A percentile compares a stretch with the other conserved stretches of the same genome.
Evolutionary conservation across 1,284 basidiomycete species (phyloP).

Genomic region (Kalmanozyma brasiliensis): DNA sequence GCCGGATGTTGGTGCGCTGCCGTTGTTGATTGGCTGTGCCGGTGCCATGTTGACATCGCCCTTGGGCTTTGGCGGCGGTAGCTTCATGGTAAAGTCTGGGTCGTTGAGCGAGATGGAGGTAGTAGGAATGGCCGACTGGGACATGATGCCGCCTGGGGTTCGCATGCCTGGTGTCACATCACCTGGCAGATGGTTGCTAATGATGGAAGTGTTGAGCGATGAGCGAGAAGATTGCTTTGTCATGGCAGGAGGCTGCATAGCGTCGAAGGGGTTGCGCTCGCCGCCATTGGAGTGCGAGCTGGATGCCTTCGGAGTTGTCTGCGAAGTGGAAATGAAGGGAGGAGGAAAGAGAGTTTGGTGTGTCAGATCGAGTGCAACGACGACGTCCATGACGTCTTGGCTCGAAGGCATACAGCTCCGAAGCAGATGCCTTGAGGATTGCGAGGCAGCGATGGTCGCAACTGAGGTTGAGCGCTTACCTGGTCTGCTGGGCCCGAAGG

Average conservation of each 20-base stretch:
- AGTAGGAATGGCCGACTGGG: conserved; percentile 58
- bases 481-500: conserved; percentile 59
- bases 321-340: conserved; percentile 5
- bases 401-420: conserved; percentile 2
- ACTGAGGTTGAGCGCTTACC: too few relatives aligned
- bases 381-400: neutral
- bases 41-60: conserved; percentile 15
- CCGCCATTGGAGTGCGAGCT: conserved; percentile 49
- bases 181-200: conserved; percentile 26
- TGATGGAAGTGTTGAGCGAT: conserved; percentile 44
- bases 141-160: conserved; percentile 59
- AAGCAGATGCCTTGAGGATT: too few relatives aligned
- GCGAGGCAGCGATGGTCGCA: too few relatives aligned
- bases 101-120: conserved; percentile 55
- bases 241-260: conserved; percentile 41
- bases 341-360: neutral
- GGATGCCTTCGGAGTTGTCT: conserved; percentile 58
- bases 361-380: conserved; percentile 3
- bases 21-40: neutral
- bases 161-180: conserved; percentile 55
- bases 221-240: conserved; percentile 37
- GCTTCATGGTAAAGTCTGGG: conserved; percentile 66
- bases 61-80: conserved; percentile 59
- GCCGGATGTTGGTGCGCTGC: conserved; percentile 9
- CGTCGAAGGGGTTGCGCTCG: conserved; percentile 63